Evolutionary conservation across 192 early-diverging fungal species (phyloP), one percentile per base, ranked within the genome.

Genomic region (Rhizoclosmatium globosum): DNA sequence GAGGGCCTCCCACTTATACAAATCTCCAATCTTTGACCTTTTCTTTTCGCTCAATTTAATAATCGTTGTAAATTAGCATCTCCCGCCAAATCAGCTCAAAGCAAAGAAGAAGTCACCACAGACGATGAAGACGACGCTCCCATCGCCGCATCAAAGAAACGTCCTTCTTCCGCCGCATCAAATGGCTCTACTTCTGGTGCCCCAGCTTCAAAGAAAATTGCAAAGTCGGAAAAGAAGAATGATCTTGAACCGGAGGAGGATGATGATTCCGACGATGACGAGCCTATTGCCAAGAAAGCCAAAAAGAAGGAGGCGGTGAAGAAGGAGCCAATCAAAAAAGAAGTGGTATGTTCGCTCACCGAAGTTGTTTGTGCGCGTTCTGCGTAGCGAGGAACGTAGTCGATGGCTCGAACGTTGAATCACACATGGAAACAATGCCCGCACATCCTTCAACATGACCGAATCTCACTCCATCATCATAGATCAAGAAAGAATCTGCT

Each of bases 121-220:
- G 65, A 67, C 31, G 17, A 15, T 38, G 87, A 88, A 43, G 86
- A 87, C 31, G 87, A 88, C 59, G 79, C 64, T 6, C 87, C 87
- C n/a, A 65, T 88, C 19, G 65, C 71, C 2, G 83, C 82, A 65
- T 82, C 85, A 59, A 78, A 80, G 41, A 64, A 78, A 72, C 62
- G 79, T 3, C 66, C 76, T 1, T 57, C 72, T 50, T n/a, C 57
- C 57, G 57, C 57, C 21, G 6, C 57, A 58, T 11, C 11, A n/a
- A n/a, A 57, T 57, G 53, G n/a, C 11, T 17, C 53, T 11, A 11
- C 53, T n/a, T n/a, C n/a, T 57, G 53, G 13, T 57, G 53, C 53
- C n/a, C 13, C 69, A 19, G 76, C 73, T 48, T 77, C 78, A 47
- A 70, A 75, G 21, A 81, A 86, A 47, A 80, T 72, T 3, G 82